A percentile compares a stretch with the other conserved stretches of the same genome.
Evolutionary conservation across 106 monocot genomes (phyloP).

Genomic region (Alisma plantagoaquatica): DNA sequence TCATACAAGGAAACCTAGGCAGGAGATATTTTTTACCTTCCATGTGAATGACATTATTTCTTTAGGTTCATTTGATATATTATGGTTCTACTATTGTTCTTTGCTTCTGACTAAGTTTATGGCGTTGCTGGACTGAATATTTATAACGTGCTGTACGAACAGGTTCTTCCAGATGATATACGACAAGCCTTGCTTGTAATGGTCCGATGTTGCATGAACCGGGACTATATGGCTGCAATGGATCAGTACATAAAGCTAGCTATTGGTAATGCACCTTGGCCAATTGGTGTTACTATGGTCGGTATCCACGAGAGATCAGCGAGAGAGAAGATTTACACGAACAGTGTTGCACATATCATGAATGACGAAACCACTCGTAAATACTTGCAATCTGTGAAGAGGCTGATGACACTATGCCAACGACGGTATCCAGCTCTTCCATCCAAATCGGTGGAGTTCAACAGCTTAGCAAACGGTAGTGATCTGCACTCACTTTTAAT

Average conservation of each 20-base stretch:
- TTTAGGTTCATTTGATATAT: no score
- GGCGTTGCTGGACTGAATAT: no score
- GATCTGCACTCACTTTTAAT: slow-evolving; percentile 62
- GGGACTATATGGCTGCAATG: slow-evolving; percentile 95
- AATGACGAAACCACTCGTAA: slow-evolving; percentile 97
- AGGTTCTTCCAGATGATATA: slow-evolving; percentile 95
- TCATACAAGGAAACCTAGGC: no score
- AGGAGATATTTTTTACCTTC: no score
- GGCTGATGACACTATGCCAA: slow-evolving; percentile 94
- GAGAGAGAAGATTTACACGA: slow-evolving; percentile 95
- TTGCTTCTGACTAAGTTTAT: no score
- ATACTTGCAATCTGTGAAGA: slow-evolving; percentile 90
- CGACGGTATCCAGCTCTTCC: slow-evolving; percentile 64
- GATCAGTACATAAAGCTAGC: slow-evolving; percentile 95
- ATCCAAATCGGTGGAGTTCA: slow-evolving; percentile 95
- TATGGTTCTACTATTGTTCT: no score
- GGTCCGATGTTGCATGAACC: slow-evolving; percentile 80
- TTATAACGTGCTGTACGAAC: no score
- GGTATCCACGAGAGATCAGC: slow-evolving; percentile 98
- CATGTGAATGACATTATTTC: no score
- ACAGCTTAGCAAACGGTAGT: slow-evolving; percentile 94
- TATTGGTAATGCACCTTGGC: slow-evolving; percentile 97
- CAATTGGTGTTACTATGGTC: slow-evolving; percentile 98
- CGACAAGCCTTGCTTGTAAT: slow-evolving; percentile 71
- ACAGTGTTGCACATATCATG: slow-evolving; percentile 99